Percentiles rank a stretch among this genome's conserved stretches.
These are phyloP conservation scores for Erysiphe neolycopersici DNA, from an alignment of 2,329 filamentous ascomycete species.

Conservation along the genomic window DNA sequence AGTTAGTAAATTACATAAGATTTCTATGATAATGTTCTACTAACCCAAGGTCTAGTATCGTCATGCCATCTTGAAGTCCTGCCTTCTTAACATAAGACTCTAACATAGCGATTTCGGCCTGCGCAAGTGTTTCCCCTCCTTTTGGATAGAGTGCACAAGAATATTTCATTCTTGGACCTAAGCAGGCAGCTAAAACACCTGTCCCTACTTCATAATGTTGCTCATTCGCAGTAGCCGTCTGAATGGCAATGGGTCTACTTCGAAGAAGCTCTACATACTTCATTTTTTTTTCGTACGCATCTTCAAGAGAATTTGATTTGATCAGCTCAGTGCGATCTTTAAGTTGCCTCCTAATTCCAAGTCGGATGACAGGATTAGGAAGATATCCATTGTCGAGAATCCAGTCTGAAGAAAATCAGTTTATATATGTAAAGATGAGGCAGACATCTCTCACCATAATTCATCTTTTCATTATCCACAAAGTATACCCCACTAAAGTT, in stretches of 20 bases:
- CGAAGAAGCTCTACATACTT: conserved; percentile 32
- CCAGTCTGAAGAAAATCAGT: conserved; percentile 17
- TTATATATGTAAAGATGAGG: too few relatives aligned
- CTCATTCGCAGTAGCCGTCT: conserved; percentile 35
- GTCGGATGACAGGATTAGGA: conserved; percentile 31
- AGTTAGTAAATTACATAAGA: not conserved
- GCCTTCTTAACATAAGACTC: conserved; percentile 33
- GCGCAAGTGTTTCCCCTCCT: conserved; percentile 31
- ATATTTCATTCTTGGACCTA: conserved; percentile 49
- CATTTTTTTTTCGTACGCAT: conserved; percentile 32
- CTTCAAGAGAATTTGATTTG: conserved; percentile 22
- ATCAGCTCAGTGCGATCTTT: conserved; percentile 30
- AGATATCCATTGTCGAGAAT: conserved; percentile 39
- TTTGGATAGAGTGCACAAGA: conserved; percentile 38
- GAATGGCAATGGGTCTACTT: conserved; percentile 36
- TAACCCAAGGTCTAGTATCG: conserved; percentile 11
- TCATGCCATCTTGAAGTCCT: conserved; percentile 12
- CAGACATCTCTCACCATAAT: not conserved
- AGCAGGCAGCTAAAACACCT: conserved; percentile 29
- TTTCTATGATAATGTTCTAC: not conserved
- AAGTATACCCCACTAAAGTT: too few relatives aligned
- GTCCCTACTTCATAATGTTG: conserved; percentile 52
- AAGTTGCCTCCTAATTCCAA: conserved; percentile 40
- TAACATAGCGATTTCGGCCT: conserved; percentile 42
- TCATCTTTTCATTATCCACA: not conserved